Conservation (phyloP, 192 early-diverging fungal species). For the Backusella psychrophila region DNA sequence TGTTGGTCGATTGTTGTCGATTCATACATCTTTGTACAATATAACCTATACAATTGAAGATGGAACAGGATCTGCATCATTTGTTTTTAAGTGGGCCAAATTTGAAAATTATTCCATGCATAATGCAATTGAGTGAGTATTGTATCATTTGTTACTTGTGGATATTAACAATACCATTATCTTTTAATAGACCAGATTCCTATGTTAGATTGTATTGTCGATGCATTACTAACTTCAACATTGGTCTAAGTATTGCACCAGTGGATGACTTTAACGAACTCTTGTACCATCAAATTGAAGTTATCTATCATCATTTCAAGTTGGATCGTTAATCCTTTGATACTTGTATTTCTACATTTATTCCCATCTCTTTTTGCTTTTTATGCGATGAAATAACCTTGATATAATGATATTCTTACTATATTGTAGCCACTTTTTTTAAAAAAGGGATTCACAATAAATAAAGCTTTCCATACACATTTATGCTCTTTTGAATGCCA, state of each 20-base stretch:
- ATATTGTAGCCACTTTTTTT: not conserved
- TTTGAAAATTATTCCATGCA: not conserved
- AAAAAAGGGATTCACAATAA: too few relatives aligned
- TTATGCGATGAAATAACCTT: not conserved
- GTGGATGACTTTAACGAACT: constrained; percentile 75
- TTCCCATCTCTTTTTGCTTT: not conserved
- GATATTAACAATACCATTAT: not conserved
- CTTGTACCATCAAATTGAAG: constrained; percentile 69
- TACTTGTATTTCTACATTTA: constrained; percentile 3
- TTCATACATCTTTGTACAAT: not conserved
- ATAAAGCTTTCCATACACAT: not conserved
- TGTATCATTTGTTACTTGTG: not conserved
- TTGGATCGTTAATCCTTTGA: constrained; percentile 39
- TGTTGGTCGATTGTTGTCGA: not conserved
- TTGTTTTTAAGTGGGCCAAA: not conserved
- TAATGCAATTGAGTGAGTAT: not conserved
- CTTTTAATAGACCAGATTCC: not conserved
- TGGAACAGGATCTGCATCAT: constrained; percentile 63
- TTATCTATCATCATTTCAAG: constrained; percentile 59
- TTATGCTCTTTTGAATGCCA: not conserved
- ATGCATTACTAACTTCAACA: constrained; percentile 12
- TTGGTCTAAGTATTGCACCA: constrained; percentile 60
- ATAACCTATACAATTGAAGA: constrained; percentile 68
- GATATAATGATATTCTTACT: not conserved
- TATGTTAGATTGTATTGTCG: constrained; percentile 72